phyloP scores from a whole-genome alignment of 768 basidiomycete genomes.

The Amanita subjunquillea region DNA sequence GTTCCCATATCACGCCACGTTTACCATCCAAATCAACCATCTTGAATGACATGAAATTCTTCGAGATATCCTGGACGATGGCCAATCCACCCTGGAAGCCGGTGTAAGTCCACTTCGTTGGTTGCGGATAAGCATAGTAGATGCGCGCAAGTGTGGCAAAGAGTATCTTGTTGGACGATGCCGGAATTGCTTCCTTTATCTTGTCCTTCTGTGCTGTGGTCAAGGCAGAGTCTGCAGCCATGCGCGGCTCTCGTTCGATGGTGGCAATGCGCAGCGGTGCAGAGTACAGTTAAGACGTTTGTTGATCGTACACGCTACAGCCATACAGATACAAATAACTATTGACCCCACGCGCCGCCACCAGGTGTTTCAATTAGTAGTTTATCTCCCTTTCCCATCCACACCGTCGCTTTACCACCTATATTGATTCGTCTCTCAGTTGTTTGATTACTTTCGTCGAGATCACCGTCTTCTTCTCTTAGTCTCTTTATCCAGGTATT shows the following conservation, averaged over 20 bases:
- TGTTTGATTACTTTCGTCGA: constrained; percentile 27
- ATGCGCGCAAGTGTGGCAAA: constrained; percentile 78
- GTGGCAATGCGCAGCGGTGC: not conserved
- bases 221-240: constrained; percentile 69
- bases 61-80: constrained; percentile 51
- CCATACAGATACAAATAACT: not conserved
- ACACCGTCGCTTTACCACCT: constrained; percentile 79
- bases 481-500: constrained; percentile 84
- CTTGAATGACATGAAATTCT: constrained; percentile 52
- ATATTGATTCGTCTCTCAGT: constrained; percentile 64
- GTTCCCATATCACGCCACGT: constrained; percentile 85
- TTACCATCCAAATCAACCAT: constrained; percentile 82
- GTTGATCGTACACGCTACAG: not conserved
- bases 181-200: constrained; percentile 54
- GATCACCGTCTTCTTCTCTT: constrained; percentile 59
- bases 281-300: not conserved
- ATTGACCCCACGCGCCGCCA: constrained; percentile 79
- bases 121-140: constrained; percentile 81
- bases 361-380: constrained; percentile 83
- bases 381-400: constrained; percentile 82
- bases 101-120: constrained; percentile 72
- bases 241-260: constrained; percentile 17
- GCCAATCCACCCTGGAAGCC: constrained; percentile 83
- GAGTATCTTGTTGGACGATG: constrained; percentile 60
- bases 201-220: constrained; percentile 67